Evolutionary conservation across 2,329 filamentous ascomycete species (phyloP), one percentile per base, ranked within the genome.

Genomic region (Stachybotrys echinatus): DNA sequence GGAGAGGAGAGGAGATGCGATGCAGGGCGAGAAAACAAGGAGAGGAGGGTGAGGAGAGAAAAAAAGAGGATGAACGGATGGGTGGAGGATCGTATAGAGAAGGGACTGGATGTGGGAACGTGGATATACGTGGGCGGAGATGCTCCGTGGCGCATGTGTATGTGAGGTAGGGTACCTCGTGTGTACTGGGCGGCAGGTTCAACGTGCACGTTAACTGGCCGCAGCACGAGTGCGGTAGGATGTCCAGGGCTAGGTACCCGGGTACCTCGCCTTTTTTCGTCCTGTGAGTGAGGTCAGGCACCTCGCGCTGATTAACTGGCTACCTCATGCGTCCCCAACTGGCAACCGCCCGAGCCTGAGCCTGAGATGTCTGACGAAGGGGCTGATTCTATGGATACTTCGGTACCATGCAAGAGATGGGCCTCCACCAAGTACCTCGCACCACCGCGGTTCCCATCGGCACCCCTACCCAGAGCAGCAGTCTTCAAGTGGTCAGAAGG

Each of bases 21-120:
- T n/a, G n/a, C n/a, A n/a, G n/a, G n/a, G n/a, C n/a, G n/a, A n/a
- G n/a, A 52, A 52, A 54, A 52, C 53, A 45, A 54, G 50, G 51
- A 47, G 52, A 43, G 51, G 50, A 51, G 52, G 52, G 54, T 60
- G 62, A 55, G 58, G 54, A 53, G 48, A 48, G 46, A 47, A 47
- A 48, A 50, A 46, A 56, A 47, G 50, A 52, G 49, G 52, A 47
- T 21, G 52, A 48, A 40, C 38, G 38, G n/a, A 40, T 40, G 10
- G n/a, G 34, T 37, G 47, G 12, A 50, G 23, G 47, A 51, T 31
- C 42, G 40, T 48, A n/a, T n/a, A 52, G 50, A 50, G 52, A 50
- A 48, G 46, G 18, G 42, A 47, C 10, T 23, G 22, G 31, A 51
- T 8, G 27, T 34, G 27, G 27, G 27, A 34, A 34, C 27, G 27